Evolutionary conservation across 495 filamentous ascomycete genomes (phyloP).

Genomic region (Aspergillus sclerotioniger): DNA sequence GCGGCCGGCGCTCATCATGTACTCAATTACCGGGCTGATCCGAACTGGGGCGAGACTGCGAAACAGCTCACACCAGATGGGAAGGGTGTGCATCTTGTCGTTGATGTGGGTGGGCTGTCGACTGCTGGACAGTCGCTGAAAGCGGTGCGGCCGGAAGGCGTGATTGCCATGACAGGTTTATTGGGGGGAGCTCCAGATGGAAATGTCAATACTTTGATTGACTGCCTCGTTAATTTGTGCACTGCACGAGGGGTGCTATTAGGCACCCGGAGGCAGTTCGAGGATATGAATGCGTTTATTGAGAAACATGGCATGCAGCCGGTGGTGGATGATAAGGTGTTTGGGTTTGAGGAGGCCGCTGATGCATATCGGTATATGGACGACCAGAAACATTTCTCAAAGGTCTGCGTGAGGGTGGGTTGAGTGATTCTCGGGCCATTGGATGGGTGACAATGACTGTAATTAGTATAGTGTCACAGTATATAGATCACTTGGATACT

Average conservation of each 20-base stretch:
- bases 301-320: slow-evolving; percentile 57
- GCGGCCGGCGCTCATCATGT: slow-evolving; percentile 44
- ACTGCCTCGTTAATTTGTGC: slow-evolving; percentile 37
- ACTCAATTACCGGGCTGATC: slow-evolving; percentile 62
- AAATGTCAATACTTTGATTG: slow-evolving; percentile 33
- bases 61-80: slow-evolving; percentile 53
- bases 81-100: slow-evolving; percentile 59
- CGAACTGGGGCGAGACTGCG: slow-evolving; percentile 64
- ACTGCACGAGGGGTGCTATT: slow-evolving; percentile 37
- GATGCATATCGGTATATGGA: slow-evolving; percentile 49
- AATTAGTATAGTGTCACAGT: too few species aligned
- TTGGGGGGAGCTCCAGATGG: slow-evolving; percentile 29
- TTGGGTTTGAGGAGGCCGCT: slow-evolving; percentile 47
- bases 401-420: slow-evolving; percentile 59
- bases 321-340: slow-evolving; percentile 54
- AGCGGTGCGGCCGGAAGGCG: slow-evolving; percentile 57
- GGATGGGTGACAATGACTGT: too few species aligned
- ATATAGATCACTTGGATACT: too few species aligned
- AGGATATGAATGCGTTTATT: slow-evolving; percentile 55
- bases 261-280: slow-evolving; percentile 50
- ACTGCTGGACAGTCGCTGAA: slow-evolving; percentile 57
- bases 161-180: slow-evolving; percentile 56
- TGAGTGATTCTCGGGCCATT: slow-evolving; percentile 8
- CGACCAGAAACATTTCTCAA: slow-evolving; percentile 68
- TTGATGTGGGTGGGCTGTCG: slow-evolving; percentile 59